Evolutionary conservation across 73 alveolate genomes (phyloP), one percentile per base, ranked within the genome.

Genomic region (Symbiodinium natans): DNA sequence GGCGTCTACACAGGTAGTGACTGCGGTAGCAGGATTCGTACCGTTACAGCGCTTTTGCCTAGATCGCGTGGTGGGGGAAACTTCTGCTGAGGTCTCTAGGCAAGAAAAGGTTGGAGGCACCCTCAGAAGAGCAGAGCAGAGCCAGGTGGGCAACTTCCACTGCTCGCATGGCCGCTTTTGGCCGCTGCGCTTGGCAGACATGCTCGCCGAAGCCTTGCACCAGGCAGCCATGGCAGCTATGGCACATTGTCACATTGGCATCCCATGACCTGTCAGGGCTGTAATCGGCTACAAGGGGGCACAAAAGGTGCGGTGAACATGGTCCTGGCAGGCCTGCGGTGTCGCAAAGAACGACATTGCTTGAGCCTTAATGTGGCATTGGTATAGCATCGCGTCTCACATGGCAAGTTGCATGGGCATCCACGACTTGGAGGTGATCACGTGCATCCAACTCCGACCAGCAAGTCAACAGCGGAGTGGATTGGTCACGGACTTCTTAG

Each of bases 391-490:
- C 31, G 3, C 23, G 75, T 31, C 84, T 74, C 40, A 25, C 21
- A n/a, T 1, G 40, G 21, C 40, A 4, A 39, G 39, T 74, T 74
- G 84, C 8, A 2, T n/a, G 5, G 84, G 11, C 25, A 56, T 56
- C 33, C 31, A 63, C 34, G 80, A n/a, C n/a, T 29, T 33, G 29
- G 54, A 77, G 93, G 93, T 85, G 33, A 34, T 85, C 27, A 85
- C 82, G n/a, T 43, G 82, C 54, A 39, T 48, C 93, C 82, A 48
- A 17, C 59, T 33, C 34, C 33, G 82, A 31, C 27, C 52, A n/a
- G 40, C 54, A 41, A 46, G 93, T 48, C 82, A 48, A 82, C 93
- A 85, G 38, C 93, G 68, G 23, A 73, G 82, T 54, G 8, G 34
- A 33, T 39, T 68, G 36, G 82, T 41, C 54, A 15, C 80, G n/a